These are phyloP conservation scores for Pyricularia grisea DNA, from an alignment of 2,329 filamentous ascomycete species.

Conservation along the genomic window DNA sequence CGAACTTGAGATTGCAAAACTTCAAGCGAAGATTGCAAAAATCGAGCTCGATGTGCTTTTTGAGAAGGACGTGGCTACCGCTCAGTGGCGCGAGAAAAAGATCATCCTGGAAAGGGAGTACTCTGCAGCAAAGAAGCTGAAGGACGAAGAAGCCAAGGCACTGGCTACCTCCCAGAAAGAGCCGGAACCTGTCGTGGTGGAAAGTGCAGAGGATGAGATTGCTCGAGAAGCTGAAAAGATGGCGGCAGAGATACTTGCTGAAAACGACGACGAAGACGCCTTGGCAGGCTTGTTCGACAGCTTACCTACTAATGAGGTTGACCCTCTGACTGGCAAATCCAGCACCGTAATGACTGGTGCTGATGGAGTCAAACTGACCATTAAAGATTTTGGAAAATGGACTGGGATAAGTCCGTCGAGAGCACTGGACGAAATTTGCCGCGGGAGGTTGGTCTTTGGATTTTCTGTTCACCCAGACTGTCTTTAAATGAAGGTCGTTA, in stretches of 20 bases:
- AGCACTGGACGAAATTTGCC: constrained; percentile 79
- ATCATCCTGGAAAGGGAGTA: constrained; percentile 54
- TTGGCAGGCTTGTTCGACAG: constrained; percentile 49
- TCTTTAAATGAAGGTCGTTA: background rate
- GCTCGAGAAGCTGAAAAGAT: constrained; percentile 48
- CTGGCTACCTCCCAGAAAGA: constrained; percentile 17
- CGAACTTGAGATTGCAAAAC: constrained; percentile 46
- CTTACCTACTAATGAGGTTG: constrained; percentile 51
- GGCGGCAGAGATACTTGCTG: constrained; percentile 47
- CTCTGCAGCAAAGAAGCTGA: constrained; percentile 34
- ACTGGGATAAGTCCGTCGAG: constrained; percentile 67
- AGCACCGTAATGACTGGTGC: constrained; percentile 43
- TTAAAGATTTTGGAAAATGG: constrained; percentile 80
- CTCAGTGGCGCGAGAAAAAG: constrained; percentile 52
- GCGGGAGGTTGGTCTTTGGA: constrained; percentile 51
- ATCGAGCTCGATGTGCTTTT: constrained; percentile 75
- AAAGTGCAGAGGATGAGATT: constrained; percentile 32
- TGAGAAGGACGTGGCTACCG: constrained; percentile 55
- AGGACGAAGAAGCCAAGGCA: constrained; percentile 19
- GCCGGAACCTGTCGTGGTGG: constrained; percentile 10
- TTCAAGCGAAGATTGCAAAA: constrained; percentile 64
- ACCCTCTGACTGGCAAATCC: constrained; percentile 47
- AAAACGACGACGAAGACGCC: constrained; percentile 43
- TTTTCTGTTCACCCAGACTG: background rate
- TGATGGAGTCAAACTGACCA: constrained; percentile 45